Evolutionary conservation across 164 flowering plant species (phyloP).

Genomic region (Amborella trichopoda): DNA sequence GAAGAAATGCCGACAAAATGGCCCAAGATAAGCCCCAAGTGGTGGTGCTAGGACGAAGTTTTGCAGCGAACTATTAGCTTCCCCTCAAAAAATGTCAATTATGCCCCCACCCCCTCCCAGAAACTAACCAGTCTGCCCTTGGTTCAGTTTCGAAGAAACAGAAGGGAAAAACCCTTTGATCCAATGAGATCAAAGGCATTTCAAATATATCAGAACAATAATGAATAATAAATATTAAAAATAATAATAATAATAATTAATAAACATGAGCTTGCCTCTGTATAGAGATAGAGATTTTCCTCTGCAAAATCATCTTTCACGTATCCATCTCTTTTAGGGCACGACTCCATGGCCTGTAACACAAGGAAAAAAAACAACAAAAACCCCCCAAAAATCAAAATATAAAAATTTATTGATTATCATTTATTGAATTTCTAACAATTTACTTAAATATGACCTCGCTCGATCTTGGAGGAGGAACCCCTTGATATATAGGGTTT

Average conservation of each 20-base stretch:
- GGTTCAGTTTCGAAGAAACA: background rate
- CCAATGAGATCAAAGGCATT: background rate
- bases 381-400: background rate
- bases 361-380: background rate
- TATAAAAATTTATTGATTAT: background rate
- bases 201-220: background rate
- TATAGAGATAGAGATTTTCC: conserved; percentile 72
- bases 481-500: conserved; percentile 55
- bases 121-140: background rate
- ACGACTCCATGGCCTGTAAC: conserved; percentile 71
- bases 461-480: conserved; percentile 21
- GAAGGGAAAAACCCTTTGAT: background rate
- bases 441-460: too few species aligned
- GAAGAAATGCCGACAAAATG: too few species aligned
- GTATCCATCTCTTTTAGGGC: conserved; percentile 47
- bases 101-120: too few species aligned
- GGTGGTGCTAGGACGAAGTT: background rate
- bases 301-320: conserved; percentile 47
- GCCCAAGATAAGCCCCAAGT: background rate
- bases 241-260: background rate
- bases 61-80: too few species aligned
- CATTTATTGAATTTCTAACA: background rate
- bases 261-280: conserved; percentile 48
- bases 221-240: background rate
- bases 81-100: too few species aligned